These are phyloP conservation scores for Penicillium freii DNA, from an alignment of 2,329 filamentous ascomycete genomes.

Conservation along the genomic window DNA sequence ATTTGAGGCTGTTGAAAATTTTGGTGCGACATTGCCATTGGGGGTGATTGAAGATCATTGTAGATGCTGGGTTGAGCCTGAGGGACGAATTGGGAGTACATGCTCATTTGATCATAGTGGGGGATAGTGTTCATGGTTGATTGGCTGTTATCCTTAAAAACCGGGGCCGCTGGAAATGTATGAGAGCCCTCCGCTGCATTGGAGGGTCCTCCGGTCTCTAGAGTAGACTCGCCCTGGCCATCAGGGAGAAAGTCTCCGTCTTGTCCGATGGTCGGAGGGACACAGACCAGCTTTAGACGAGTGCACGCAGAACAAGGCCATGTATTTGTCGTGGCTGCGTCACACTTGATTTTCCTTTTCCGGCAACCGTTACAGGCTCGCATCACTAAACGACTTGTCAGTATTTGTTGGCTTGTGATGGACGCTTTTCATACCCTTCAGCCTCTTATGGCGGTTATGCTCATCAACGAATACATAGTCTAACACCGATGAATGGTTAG, in stretches of 20 bases:
- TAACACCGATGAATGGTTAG: conserved; percentile 39
- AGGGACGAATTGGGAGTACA: conserved; percentile 42
- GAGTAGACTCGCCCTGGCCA: conserved; percentile 29
- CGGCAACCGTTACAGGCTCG: conserved; percentile 94
- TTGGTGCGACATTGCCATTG: conserved; percentile 32
- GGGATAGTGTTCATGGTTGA: conserved; percentile 44
- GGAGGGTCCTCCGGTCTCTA: conserved; percentile 26
- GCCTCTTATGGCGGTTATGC: conserved; percentile 93
- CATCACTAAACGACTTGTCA: conserved; percentile 65
- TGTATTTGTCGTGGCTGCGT: conserved; percentile 92
- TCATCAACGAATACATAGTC: conserved; percentile 99
- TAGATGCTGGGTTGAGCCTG: conserved; percentile 32
- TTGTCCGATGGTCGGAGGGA: conserved; percentile 79
- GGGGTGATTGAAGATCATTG: conserved; percentile 31
- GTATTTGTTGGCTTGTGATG: conserved; percentile 6
- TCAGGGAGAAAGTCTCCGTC: conserved; percentile 54
- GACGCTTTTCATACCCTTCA: conserved; percentile 68
- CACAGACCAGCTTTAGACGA: conserved; percentile 86
- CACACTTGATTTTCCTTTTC: conserved; percentile 95
- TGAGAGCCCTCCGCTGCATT: conserved; percentile 50
- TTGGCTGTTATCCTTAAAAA: conserved; percentile 50
- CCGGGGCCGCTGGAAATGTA: conserved; percentile 53
- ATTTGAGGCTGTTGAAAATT: conserved; percentile 30
- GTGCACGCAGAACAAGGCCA: conserved; percentile 97
- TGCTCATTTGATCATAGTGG: conserved; percentile 46